Conservation (phyloP, 2,329 filamentous ascomycete species). For the Chaetomium globosum region DNA sequence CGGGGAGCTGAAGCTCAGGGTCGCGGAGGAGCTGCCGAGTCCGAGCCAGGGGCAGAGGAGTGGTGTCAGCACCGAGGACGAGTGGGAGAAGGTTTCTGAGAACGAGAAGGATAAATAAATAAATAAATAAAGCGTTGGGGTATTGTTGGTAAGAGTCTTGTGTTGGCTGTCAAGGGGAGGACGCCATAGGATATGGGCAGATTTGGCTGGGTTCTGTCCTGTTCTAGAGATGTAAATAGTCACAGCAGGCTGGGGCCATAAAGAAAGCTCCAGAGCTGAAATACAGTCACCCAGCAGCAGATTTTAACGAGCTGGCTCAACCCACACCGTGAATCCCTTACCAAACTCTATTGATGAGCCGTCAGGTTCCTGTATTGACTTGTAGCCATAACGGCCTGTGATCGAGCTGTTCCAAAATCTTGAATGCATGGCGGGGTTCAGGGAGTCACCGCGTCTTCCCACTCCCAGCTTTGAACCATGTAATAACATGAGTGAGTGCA, state of each 20-base stretch:
- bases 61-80: constrained; percentile 80
- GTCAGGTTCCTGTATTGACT: neutral
- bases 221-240: neutral
- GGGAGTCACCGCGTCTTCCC: neutral
- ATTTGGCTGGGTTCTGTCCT: neutral
- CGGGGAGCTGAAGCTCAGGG: constrained; percentile 56
- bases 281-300: neutral
- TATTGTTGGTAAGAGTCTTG: neutral
- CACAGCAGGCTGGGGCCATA: neutral
- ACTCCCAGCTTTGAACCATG: neutral
- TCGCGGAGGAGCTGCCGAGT: constrained; percentile 48
- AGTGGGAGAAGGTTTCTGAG: constrained; percentile 95
- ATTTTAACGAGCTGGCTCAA: neutral
- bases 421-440: neutral
- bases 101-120: constrained; percentile 59
- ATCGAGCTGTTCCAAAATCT: neutral
- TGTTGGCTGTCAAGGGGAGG: neutral
- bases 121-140: neutral
- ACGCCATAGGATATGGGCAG: neutral
- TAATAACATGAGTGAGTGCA: neutral
- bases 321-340: neutral
- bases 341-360: neutral
- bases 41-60: constrained; percentile 53
- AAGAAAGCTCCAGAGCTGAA: neutral
- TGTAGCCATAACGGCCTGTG: neutral